A percentile compares a stretch with the other conserved stretches of the same genome.
Evolutionary conservation across 2,329 filamentous ascomycete species (phyloP).

Genomic region (Cadophora sp.): DNA sequence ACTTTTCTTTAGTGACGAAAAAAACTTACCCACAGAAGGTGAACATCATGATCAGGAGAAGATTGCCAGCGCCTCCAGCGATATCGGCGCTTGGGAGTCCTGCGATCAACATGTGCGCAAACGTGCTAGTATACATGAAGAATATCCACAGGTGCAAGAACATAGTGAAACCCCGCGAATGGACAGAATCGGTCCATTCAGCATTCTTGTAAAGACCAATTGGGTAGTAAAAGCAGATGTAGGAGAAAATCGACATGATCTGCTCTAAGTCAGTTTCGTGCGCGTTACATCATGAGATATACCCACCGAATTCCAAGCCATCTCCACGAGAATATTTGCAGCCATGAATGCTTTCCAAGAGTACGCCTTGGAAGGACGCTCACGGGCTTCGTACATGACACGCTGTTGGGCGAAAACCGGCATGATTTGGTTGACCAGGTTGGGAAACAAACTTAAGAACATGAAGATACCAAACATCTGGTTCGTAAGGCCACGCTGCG

Average conservation of each 20-base stretch:
- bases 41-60: conserved; percentile 78
- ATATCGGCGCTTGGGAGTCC: conserved; percentile 79
- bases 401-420: conserved; percentile 65
- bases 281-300: too few species aligned
- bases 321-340: conserved; percentile 79
- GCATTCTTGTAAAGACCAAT: conserved; percentile 79
- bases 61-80: conserved; percentile 76
- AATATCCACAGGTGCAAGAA: conserved; percentile 79
- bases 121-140: conserved; percentile 81
- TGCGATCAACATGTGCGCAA: conserved; percentile 79
- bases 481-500: conserved; percentile 69
- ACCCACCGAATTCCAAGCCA: conserved; percentile 75
- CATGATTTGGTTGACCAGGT: conserved; percentile 78
- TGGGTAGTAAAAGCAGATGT: conserved; percentile 84
- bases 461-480: conserved; percentile 79
- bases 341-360: conserved; percentile 70
- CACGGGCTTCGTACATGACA: conserved; percentile 71
- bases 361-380: conserved; percentile 80
- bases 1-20: too few species aligned
- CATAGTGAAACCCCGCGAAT: conserved; percentile 77
- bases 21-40: conserved; percentile 64
- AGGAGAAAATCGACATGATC: conserved; percentile 78
- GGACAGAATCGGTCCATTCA: conserved; percentile 62
- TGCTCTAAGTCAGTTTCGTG: conserved; percentile 67
- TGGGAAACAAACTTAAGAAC: conserved; percentile 75